Conservation (phyloP, 192 early-diverging fungal species). For the Coemansia sp. region DNA sequence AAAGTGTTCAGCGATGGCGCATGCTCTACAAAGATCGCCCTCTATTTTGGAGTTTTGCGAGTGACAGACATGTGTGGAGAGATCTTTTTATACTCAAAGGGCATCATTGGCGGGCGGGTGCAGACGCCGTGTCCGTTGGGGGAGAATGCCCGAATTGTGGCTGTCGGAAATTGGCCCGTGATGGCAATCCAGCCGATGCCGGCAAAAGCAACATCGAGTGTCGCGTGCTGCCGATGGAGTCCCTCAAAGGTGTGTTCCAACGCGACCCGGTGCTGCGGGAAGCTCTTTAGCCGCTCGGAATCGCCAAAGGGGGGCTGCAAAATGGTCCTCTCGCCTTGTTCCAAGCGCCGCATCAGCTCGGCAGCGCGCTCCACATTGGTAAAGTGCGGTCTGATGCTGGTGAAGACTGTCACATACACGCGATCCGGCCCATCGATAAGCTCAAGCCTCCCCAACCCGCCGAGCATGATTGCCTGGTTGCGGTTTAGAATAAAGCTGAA, state of each 20-base stretch:
- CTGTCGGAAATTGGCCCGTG: conserved; percentile 53
- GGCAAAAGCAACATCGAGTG: conserved; percentile 59
- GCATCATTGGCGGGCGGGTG: conserved; percentile 60
- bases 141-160: conserved; percentile 54
- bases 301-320: conserved; percentile 49
- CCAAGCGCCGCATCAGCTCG: conserved; percentile 40
- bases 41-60: conserved; percentile 47
- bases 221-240: conserved; percentile 44
- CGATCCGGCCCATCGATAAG: conserved; percentile 47
- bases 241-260: conserved; percentile 47
- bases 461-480: conserved; percentile 58
- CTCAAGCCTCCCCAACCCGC: conserved; percentile 61
- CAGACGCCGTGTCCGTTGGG: conserved; percentile 54
- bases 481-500: conserved; percentile 57
- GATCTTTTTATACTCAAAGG: conserved; percentile 58
- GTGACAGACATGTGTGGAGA: conserved; percentile 33
- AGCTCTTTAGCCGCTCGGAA: conserved; percentile 22
- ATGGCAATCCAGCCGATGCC: conserved; percentile 67
- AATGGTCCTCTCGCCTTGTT: conserved; percentile 32
- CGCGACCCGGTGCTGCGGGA: conserved; percentile 43
- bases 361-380: conserved; percentile 54
- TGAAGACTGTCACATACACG: conserved; percentile 58
- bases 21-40: background rate
- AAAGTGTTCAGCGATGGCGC: conserved; percentile 3
- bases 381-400: conserved; percentile 57